phyloP scores from a whole-genome alignment of 2,329 filamentous ascomycete genomes.

The Capronia epimyces region DNA sequence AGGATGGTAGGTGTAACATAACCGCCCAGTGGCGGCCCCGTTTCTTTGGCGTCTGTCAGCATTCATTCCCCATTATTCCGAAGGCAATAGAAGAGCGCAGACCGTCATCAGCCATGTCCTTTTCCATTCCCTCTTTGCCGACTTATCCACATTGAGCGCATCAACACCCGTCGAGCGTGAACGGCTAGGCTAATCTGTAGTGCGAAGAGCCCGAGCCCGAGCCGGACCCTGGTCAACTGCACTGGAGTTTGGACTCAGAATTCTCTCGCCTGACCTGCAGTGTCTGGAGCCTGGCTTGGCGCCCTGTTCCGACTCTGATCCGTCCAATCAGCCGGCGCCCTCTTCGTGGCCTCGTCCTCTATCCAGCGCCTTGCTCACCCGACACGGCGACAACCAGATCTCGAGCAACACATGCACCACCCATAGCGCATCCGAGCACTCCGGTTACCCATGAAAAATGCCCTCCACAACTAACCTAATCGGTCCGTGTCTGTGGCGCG shows the following conservation, averaged over 20 bases:
- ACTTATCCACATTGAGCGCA: neutral
- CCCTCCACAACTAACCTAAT: constrained; percentile 13
- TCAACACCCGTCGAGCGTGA: neutral
- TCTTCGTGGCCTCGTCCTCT: constrained; percentile 4
- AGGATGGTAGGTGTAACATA: too few relatives aligned
- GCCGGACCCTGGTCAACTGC: too few relatives aligned
- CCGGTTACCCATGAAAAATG: constrained; percentile 11
- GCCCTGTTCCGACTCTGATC: neutral
- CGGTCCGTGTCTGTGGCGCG: constrained; percentile 3
- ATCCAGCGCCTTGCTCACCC: constrained; percentile 3
- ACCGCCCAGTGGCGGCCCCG: too few relatives aligned
- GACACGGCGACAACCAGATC: constrained; percentile 13
- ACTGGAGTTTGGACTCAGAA: too few relatives aligned
- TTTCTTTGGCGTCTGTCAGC: too few relatives aligned
- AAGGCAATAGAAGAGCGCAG: neutral
- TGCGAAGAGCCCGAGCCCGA: neutral
- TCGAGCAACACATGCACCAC: constrained; percentile 17
- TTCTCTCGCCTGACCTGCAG: too few relatives aligned
- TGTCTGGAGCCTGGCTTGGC: too few relatives aligned
- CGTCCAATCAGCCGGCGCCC: neutral
- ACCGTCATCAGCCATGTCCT: neutral
- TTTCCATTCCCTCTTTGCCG: neutral
- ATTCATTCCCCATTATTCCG: neutral
- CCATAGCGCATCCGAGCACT: constrained; percentile 23
- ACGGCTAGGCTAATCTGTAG: neutral